Conservation (phyloP, 352 stramenopile genomes). For the Pythium guiyangense region DNA sequence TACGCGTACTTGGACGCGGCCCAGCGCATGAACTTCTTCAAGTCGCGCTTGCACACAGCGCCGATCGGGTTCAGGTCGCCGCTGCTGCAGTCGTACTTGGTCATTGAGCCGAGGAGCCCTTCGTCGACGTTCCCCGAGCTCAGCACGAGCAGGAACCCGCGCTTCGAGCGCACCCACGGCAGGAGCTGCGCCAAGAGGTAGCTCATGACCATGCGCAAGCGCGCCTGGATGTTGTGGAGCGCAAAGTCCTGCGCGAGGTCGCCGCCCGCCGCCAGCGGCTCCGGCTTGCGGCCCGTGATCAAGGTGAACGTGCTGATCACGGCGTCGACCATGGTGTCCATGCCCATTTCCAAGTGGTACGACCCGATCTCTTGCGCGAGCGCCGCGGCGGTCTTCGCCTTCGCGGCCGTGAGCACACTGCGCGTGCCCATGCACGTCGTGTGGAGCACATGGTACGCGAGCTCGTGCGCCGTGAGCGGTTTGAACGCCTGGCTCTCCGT, state of each 20-base stretch:
- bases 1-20: constrained; percentile 86
- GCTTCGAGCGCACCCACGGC: constrained; percentile 92
- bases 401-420: constrained; percentile 92
- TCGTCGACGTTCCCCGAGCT: constrained; percentile 98
- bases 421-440: constrained; percentile 98
- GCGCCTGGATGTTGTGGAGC: constrained; percentile 98
- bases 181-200: too few relatives aligned
- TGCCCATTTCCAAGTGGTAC: constrained; percentile 95
- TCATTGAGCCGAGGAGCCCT: constrained; percentile 98
- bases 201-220: constrained; percentile 97
- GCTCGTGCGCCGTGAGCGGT: constrained; percentile 75
- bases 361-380: constrained; percentile 94
- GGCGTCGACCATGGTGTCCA: constrained; percentile 94
- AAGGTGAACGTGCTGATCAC: constrained; percentile 75
- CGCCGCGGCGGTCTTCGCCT: constrained; percentile 90
- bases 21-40: constrained; percentile 96
- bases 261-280: constrained; percentile 88
- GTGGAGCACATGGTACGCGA: constrained; percentile 93
- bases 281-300: constrained; percentile 88
- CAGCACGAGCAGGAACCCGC: constrained; percentile 96
- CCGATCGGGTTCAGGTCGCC: constrained; percentile 99
- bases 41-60: constrained; percentile 92
- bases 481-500: constrained; percentile 50
- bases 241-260: constrained; percentile 94
- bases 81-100: constrained; percentile 99